These are phyloP conservation scores for Pseudocercospora eumusae DNA, from an alignment of 2,329 filamentous ascomycete genomes.

Conservation along the genomic window DNA sequence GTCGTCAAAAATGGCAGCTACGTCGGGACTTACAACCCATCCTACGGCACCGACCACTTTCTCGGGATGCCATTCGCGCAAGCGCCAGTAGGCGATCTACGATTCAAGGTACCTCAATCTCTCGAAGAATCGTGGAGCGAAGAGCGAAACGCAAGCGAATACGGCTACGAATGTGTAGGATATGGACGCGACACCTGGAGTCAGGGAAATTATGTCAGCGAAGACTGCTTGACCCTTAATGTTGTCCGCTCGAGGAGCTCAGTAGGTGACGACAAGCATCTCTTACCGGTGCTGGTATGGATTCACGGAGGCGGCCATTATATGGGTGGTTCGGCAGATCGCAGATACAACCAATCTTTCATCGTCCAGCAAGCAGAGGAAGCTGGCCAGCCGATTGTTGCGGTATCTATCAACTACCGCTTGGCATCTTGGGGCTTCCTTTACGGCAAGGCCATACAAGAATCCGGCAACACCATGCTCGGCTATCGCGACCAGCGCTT, in stretches of 20 bases:
- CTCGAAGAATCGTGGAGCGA: slow-evolving; percentile 52
- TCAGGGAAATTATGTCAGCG: slow-evolving; percentile 32
- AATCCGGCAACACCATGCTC: slow-evolving; percentile 54
- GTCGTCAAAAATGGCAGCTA: slow-evolving; percentile 53
- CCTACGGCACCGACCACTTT: slow-evolving; percentile 55
- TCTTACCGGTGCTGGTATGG: slow-evolving; percentile 30
- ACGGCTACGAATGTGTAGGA: slow-evolving; percentile 53
- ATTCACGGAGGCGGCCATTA: slow-evolving; percentile 30
- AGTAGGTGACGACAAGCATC: slow-evolving; percentile 10
- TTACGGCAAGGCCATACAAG: slow-evolving; percentile 54
- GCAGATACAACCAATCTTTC: slow-evolving; percentile 35
- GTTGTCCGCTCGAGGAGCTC: slow-evolving; percentile 26
- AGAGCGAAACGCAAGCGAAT: slow-evolving; percentile 47
- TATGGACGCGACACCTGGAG: slow-evolving; percentile 45
- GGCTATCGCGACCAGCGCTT: slow-evolving; percentile 41
- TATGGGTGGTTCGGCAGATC: slow-evolving; percentile 31
- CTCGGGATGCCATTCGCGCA: slow-evolving; percentile 61
- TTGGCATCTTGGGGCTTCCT: slow-evolving; percentile 70
- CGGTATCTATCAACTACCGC: slow-evolving; percentile 63
- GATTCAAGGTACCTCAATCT: slow-evolving; percentile 55
- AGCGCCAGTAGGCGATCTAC: slow-evolving; percentile 51
- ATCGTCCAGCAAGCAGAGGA: slow-evolving; percentile 34
- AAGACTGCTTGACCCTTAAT: slow-evolving; percentile 34
- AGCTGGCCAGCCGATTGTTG: slow-evolving; percentile 49
- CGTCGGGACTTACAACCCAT: slow-evolving; percentile 43